Evolutionary conservation across 1,284 basidiomycete species (phyloP).

Genomic region (Papiliotrema fonsecae): DNA sequence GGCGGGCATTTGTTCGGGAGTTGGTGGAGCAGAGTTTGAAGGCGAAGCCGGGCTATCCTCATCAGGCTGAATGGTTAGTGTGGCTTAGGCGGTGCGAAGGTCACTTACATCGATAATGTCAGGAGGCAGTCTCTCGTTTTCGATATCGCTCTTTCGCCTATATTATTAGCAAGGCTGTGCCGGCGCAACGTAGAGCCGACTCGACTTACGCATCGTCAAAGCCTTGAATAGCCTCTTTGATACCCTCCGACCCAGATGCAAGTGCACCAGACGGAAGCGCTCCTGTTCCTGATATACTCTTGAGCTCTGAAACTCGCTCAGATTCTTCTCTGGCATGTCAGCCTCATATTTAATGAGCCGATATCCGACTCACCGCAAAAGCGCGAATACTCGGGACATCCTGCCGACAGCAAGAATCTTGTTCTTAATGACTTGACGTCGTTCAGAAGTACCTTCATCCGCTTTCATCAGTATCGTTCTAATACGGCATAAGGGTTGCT

Average conservation of each 20-base stretch:
- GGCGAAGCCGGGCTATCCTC: constrained; percentile 53
- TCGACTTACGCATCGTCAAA: constrained; percentile 88
- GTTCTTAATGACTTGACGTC: constrained; percentile 84
- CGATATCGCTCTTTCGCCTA: constrained; percentile 95
- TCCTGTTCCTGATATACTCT: constrained; percentile 73
- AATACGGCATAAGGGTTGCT: not conserved
- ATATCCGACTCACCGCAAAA: constrained; percentile 67
- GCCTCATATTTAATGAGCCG: constrained; percentile 2
- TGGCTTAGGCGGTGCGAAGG: not conserved
- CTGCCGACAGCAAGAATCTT: constrained; percentile 98
- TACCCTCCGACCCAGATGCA: constrained; percentile 85
- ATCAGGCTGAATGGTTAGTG: constrained; percentile 32
- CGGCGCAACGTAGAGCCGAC: not conserved
- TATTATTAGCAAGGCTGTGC: constrained; percentile 2
- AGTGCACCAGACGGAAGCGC: constrained; percentile 82
- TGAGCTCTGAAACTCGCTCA: constrained; percentile 94
- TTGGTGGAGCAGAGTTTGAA: constrained; percentile 29
- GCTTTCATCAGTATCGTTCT: constrained; percentile 25
- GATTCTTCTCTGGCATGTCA: constrained; percentile 77
- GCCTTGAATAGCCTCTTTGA: constrained; percentile 88
- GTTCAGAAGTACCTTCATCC: constrained; percentile 58
- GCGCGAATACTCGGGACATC: constrained; percentile 92
- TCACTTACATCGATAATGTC: constrained; percentile 71
- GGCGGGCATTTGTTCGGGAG: constrained; percentile 27
- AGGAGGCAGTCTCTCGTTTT: constrained; percentile 94